These are phyloP conservation scores for Cetradonia linearis DNA, from an alignment of 495 filamentous ascomycete species.

Conservation along the genomic window DNA sequence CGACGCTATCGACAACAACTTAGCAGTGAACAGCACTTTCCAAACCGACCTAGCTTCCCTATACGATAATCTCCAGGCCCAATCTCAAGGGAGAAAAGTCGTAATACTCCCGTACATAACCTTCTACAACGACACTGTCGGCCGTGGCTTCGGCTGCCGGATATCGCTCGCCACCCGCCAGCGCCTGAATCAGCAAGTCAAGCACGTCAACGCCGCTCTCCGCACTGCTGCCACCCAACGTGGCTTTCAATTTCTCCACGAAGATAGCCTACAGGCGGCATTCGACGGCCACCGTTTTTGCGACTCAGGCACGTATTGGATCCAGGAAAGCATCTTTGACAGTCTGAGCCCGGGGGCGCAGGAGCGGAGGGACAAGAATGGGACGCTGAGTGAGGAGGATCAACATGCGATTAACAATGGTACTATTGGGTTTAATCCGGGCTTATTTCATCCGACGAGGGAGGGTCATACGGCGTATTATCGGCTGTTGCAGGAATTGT, in stretches of 20 bases:
- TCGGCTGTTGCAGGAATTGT: neutral
- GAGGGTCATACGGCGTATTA: constrained; percentile 10
- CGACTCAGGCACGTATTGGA: neutral
- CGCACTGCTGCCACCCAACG: neutral
- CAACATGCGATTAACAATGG: constrained; percentile 1
- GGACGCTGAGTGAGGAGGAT: neutral
- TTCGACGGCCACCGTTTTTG: constrained; percentile 15
- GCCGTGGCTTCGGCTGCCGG: neutral
- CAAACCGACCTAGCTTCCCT: neutral
- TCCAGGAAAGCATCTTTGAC: constrained; percentile 10
- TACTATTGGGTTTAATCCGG: neutral
- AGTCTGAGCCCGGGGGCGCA: neutral
- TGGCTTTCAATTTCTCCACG: constrained; percentile 1
- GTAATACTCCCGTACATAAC: constrained; percentile 5
- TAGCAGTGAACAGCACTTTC: neutral
- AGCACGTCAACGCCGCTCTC: neutral
- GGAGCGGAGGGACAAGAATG: neutral
- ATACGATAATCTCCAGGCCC: neutral
- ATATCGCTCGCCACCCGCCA: neutral
- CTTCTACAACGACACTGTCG: constrained; percentile 9
- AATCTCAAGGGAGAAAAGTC: neutral
- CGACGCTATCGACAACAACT: neutral
- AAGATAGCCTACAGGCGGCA: neutral
- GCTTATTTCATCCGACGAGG: constrained; percentile 6
- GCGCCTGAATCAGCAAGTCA: constrained; percentile 8